Percentiles rank a stretch among this genome's conserved stretches.
phyloP scores from a whole-genome alignment of 1,139 yeast genomes.

The Candida sp. region DNA sequence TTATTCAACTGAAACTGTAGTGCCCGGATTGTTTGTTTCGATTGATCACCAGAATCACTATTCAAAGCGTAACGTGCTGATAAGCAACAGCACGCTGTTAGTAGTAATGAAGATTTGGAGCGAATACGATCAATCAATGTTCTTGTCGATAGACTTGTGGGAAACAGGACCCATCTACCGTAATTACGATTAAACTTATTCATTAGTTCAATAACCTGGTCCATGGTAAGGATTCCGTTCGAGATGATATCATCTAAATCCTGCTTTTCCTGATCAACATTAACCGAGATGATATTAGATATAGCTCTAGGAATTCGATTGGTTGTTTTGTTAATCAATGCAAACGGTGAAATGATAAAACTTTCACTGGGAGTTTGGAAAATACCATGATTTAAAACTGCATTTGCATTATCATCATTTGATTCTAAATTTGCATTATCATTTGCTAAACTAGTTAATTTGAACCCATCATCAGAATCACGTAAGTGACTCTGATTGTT shows the following conservation, averaged over 20 bases:
- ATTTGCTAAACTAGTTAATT: background rate
- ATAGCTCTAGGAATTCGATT: conserved; percentile 1
- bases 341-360: conserved; percentile 39
- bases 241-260: conserved; percentile 40
- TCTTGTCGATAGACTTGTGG: conserved; percentile 48
- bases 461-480: too few relatives aligned
- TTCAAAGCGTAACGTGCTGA: conserved; percentile 48
- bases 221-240: conserved; percentile 46
- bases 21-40: conserved; percentile 18
- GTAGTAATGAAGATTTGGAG: conserved; percentile 53
- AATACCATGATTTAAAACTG: conserved; percentile 16
- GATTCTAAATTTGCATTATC: background rate
- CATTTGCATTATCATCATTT: background rate
- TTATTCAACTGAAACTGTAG: conserved; percentile 26
- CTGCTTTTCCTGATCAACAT: background rate
- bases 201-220: conserved; percentile 49
- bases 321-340: conserved; percentile 30
- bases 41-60: conserved; percentile 22
- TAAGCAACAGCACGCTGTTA: conserved; percentile 64
- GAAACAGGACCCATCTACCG: conserved; percentile 79
- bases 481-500: background rate
- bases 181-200: conserved; percentile 62
- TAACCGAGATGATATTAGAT: background rate
- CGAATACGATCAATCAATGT: conserved; percentile 52
- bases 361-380: conserved; percentile 9